Conservation (phyloP, 805 yeast genomes). For the Metschnikowia bowlesiae region DNA sequence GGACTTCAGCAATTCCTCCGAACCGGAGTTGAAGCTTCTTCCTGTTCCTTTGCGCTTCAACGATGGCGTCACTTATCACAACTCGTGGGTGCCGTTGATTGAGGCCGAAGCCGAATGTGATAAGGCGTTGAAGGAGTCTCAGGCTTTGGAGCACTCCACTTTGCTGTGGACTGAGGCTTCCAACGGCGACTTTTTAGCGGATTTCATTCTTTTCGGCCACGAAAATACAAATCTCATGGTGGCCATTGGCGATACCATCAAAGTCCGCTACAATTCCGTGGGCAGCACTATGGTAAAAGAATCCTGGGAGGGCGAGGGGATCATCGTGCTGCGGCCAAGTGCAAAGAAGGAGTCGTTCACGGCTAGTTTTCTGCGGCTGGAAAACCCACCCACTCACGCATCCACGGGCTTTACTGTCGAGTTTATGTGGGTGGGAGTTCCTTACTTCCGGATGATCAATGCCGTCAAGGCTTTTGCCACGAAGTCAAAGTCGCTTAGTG, state of each 20-base stretch:
- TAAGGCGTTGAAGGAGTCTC: slow-evolving; percentile 67
- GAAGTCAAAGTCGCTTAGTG: slow-evolving; percentile 63
- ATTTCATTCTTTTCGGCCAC: slow-evolving; percentile 62
- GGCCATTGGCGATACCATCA: slow-evolving; percentile 81
- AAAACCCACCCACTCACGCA: slow-evolving; percentile 54
- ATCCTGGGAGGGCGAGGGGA: slow-evolving; percentile 73
- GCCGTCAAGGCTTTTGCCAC: slow-evolving; percentile 72
- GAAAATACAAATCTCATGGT: slow-evolving; percentile 65
- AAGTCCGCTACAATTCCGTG: slow-evolving; percentile 47
- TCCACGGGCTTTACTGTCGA: slow-evolving; percentile 74
- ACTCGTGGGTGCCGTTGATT: slow-evolving; percentile 79
- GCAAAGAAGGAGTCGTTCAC: slow-evolving; percentile 59
- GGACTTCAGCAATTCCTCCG: slow-evolving; percentile 51
- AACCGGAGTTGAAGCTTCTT: slow-evolving; percentile 43
- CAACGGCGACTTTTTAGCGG: slow-evolving; percentile 61
- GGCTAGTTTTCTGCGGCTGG: slow-evolving; percentile 51
- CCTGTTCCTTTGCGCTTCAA: slow-evolving; percentile 74
- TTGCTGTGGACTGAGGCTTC: slow-evolving; percentile 72
- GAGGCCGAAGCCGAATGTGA: slow-evolving; percentile 80
- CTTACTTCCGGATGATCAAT: slow-evolving; percentile 78
- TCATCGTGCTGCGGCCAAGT: slow-evolving; percentile 66
- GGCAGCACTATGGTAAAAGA: slow-evolving; percentile 40
- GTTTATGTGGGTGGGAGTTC: slow-evolving; percentile 83
- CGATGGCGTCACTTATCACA: slow-evolving; percentile 82
- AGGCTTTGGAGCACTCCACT: slow-evolving; percentile 65